Base-by-base conservation (phyloP, 2,329 filamentous ascomycete genomes). In the Gnomoniopsis smithogilvyi region DNA sequence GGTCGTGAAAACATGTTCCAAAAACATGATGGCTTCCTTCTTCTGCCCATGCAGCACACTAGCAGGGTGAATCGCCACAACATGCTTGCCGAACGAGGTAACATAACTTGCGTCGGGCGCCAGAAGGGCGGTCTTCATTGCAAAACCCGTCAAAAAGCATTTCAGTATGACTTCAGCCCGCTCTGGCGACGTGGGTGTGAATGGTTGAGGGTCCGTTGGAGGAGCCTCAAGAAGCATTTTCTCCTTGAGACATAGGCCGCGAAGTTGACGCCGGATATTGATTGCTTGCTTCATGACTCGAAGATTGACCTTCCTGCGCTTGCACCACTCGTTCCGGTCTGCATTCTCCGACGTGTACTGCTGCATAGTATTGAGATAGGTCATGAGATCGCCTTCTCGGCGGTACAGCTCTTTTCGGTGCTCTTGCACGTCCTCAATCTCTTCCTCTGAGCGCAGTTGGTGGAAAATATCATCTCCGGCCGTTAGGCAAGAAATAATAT, bases 401-500 rank as follows among this genome's bases (percentile, higher is more conserved):
- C 85, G 81, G 51, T 78, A 79, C 2, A 89, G 74, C 64, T 86
- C 83, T 60, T 80, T 81, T 46, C 85, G 80, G 19, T 73, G 70
- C 15, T 77, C 76, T 59, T 83, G 81, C 1, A 81, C 77, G 21
- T 81, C 77, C 54, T 86, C 83, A 22, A 74, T 73, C 2, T 74
- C 78, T 61, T 87, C 82, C 62, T 86, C 83, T 0, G 80, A 81
- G 51, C 83, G 81, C 0, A 86, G 71, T 49, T 85, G 82, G 12
- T 84, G 70, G 65, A 87, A 88, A 12, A 88, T 81, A 60, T 86
- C 84, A 52, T 86, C 83, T 46, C 86, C 85, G 0, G 83, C 78
- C 0, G 84, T 87, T 22, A 89, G 78, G 61, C 83, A 85, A 0
- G 85, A 78, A 38, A 89, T 90, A 57, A 97, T 88, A 67, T 98